Base-by-base conservation (phyloP, 2,329 filamentous ascomycete species). In the Blastomyces gilchristii region DNA sequence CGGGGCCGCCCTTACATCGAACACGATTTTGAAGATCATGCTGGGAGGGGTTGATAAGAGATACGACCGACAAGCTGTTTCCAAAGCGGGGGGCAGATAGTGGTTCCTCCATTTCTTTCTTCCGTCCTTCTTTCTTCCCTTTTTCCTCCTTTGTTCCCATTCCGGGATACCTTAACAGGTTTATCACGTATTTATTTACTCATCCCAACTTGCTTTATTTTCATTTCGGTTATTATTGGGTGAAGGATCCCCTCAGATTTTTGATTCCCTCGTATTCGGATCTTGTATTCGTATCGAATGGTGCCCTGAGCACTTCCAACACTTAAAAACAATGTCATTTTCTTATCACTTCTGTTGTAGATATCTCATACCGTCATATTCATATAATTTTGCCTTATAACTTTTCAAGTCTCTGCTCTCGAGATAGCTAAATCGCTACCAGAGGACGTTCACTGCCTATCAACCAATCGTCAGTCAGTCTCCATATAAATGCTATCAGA, bases 21-120 rank as follows among this genome's bases (percentile, higher is more conserved):
- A 90, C 1, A 85, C 83, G 0, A 87, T 97, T 53, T 76, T 97
- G 65, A 97, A 97, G 76, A 84, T 85, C 37, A 88, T 96, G 0
- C 79, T 96, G 4, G 92, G 91, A 2, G 84, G 86, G 0, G 89
- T 96, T 9, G 84, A 90, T 67, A 81, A 84, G 69, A 78, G 82
- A 63, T 76, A 88, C 61, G 88, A 91, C 73, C 78, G 83, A 45
- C 53, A 50, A 22, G 14, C 14, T 22, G 43, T 50, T 7, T 65
- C 34, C 34, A 57, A 62, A 64, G 37, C 39, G 61, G 25, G 41
- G 61, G 60, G 41, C 41, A 66, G 58, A 66, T 54, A 28, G 11
- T 39, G 31, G n/a, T 22, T 11, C 22, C 2, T n/a, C 22, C 41
- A 11, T 9, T 41, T 16, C 6, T 9, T 37, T 8, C 34, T 7